Conservation (phyloP, 345 rosid species). For the Lepidium sativum region DNA sequence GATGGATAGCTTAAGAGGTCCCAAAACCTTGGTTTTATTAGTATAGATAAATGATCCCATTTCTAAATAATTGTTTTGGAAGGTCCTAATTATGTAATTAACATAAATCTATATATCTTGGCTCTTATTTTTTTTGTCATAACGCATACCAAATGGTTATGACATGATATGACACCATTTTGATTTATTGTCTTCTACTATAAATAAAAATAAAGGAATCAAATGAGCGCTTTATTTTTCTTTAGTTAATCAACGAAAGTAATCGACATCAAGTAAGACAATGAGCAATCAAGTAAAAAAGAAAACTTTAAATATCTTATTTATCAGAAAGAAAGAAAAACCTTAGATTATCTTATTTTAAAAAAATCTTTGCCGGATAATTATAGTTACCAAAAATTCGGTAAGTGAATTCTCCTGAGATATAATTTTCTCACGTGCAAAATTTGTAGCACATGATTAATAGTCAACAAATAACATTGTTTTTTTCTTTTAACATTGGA, state of each 20-base stretch:
- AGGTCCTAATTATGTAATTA: background rate
- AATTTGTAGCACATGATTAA: background rate
- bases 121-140: background rate
- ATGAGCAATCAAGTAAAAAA: no score
- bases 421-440: background rate
- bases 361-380: background rate
- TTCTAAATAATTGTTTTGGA: no score
- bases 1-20: no score
- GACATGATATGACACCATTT: slow-evolving; percentile 6
- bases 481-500: no score
- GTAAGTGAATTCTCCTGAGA: background rate
- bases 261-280: background rate
- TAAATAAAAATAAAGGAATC: background rate
- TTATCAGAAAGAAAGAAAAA: no score
- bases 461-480: background rate
- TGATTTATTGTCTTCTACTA: background rate
- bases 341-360: no score
- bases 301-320: no score
- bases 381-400: background rate
- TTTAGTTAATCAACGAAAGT: background rate
- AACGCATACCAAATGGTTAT: background rate
- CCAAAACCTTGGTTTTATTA: no score
- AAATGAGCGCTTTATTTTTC: background rate
- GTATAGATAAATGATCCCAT: no score
- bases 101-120: background rate